Conservation (phyloP, 2,329 filamentous ascomycete species). For the Colletotrichum caudatum region DNA sequence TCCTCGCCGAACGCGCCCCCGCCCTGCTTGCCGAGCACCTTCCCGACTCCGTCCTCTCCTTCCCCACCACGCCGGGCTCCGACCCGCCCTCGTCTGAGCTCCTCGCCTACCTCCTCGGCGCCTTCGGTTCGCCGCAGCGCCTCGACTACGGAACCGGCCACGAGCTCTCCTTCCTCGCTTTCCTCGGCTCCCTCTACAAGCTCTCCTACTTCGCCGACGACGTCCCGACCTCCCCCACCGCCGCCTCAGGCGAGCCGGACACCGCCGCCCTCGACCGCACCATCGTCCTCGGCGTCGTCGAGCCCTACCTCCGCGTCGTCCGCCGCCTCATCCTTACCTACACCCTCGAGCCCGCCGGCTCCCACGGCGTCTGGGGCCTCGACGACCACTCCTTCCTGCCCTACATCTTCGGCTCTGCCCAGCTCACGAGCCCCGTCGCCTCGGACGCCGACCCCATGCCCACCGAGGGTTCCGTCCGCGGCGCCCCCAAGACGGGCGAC, state of each 20-base stretch:
- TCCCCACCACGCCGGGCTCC: constrained; percentile 41
- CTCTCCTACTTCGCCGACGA: constrained; percentile 74
- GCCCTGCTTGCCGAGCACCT: constrained; percentile 60
- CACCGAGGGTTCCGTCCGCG: constrained; percentile 80
- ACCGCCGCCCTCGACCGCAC: constrained; percentile 75
- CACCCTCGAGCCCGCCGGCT: constrained; percentile 93
- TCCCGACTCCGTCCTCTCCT: constrained; percentile 41
- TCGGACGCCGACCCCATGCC: constrained; percentile 72
- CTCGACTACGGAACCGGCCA: constrained; percentile 97
- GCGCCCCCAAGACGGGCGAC: constrained; percentile 77
- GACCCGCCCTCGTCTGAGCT: constrained; percentile 49
- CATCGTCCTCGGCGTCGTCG: constrained; percentile 84
- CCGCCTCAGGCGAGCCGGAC: background rate
- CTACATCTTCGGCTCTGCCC: constrained; percentile 95
- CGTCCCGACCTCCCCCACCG: background rate
- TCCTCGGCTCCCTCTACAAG: constrained; percentile 92
- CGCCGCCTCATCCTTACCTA: constrained; percentile 89
- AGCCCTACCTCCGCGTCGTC: constrained; percentile 86
- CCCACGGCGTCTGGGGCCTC: constrained; percentile 98
- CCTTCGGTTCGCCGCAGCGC: constrained; percentile 88
- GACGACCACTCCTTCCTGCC: constrained; percentile 96
- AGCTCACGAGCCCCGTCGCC: constrained; percentile 81
- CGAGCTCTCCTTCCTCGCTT: constrained; percentile 94
- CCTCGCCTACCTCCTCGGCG: constrained; percentile 78
- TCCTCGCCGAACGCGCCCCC: constrained; percentile 72